phyloP scores from a whole-genome alignment of 208 protist species.

The Acanthamoeba triangularis region DNA sequence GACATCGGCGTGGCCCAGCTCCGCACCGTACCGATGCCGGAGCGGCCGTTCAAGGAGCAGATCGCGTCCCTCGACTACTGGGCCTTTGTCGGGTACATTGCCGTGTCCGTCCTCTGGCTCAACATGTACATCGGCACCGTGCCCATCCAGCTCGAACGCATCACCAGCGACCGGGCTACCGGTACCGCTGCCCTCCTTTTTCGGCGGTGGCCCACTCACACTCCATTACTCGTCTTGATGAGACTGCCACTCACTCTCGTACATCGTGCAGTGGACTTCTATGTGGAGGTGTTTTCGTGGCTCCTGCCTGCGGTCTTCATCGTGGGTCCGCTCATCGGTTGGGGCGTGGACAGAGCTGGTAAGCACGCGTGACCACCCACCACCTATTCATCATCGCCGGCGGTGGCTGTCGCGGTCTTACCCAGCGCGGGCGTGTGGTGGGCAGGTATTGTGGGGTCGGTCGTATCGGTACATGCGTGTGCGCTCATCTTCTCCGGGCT shows the following conservation, averaged over 20 bases:
- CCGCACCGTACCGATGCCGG: neutral
- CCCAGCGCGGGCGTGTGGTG: no score
- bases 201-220: no score
- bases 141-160: slow-evolving; percentile 1
- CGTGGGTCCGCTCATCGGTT: neutral
- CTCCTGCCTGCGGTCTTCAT: neutral
- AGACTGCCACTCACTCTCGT: no score
- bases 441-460: neutral
- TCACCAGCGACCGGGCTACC: neutral
- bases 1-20: neutral
- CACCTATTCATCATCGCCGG: no score
- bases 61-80: slow-evolving; percentile 9
- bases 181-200: slow-evolving; percentile 11
- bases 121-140: slow-evolving; percentile 21
- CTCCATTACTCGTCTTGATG: no score
- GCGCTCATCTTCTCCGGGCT: neutral
- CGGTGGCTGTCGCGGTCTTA: neutral
- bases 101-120: neutral
- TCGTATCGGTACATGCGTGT: neutral
- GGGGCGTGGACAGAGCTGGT: neutral
- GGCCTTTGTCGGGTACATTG: neutral
- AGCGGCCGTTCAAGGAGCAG: slow-evolving; percentile 22
- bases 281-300: neutral
- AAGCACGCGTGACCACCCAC: no score
- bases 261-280: neutral